These are phyloP conservation scores for Citeromyces matritensis DNA, from an alignment of 805 yeast species.

Conservation along the genomic window DNA sequence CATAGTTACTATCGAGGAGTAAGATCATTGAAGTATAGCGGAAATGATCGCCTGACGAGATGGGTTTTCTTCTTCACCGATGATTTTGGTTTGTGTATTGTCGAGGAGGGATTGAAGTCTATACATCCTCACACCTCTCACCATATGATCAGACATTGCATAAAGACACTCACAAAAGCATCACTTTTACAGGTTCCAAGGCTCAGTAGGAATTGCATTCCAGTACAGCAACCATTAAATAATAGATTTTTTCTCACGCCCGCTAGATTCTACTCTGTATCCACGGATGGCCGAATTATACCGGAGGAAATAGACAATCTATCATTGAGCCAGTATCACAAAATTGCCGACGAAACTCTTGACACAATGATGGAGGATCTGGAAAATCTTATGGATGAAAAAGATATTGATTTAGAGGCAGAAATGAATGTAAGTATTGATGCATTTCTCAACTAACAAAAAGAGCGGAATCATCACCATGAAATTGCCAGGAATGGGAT, in stretches of 20 bases:
- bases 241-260: background rate
- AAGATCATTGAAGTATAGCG: too few relatives aligned
- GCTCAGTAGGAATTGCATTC: background rate
- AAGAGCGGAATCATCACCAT: constrained; percentile 63
- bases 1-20: too few relatives aligned
- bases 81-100: too few relatives aligned
- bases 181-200: too few relatives aligned
- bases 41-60: too few relatives aligned
- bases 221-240: background rate
- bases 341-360: constrained; percentile 47
- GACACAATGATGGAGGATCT: constrained; percentile 53
- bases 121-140: background rate
- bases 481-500: constrained; percentile 54
- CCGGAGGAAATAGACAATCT: constrained; percentile 36
- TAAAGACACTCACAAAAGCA: too few relatives aligned
- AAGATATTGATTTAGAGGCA: constrained; percentile 21
- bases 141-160: background rate
- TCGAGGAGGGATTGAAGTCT: too few relatives aligned
- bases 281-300: constrained; percentile 38
- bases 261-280: background rate
- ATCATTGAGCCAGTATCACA: constrained; percentile 41
- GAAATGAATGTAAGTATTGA: constrained; percentile 53
- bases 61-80: too few relatives aligned
- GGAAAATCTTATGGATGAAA: constrained; percentile 49
- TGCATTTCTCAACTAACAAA: constrained; percentile 7